Evolutionary conservation across 1,284 basidiomycete genomes (phyloP).

Genomic region (Tilletiaria anomala): DNA sequence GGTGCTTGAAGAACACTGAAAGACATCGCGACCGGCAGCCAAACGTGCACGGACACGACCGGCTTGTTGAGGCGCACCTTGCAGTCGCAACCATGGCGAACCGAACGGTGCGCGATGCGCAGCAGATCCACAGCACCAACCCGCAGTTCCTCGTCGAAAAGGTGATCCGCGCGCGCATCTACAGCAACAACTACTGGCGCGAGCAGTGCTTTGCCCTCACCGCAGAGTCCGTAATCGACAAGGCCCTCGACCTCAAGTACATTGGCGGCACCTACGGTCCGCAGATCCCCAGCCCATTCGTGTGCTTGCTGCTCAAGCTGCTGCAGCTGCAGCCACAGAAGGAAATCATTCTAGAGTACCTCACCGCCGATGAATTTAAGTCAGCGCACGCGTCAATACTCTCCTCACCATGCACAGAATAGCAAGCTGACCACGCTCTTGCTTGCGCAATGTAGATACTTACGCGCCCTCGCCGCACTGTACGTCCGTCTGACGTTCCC

Average conservation of each 20-base stretch:
- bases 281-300: slow-evolving; percentile 40
- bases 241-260: slow-evolving; percentile 62
- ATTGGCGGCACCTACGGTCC: slow-evolving; percentile 59
- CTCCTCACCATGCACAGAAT: background rate
- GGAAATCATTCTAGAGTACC: slow-evolving; percentile 85
- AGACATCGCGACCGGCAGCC: too few species aligned
- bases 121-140: slow-evolving; percentile 80
- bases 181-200: slow-evolving; percentile 92
- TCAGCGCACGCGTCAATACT: slow-evolving; percentile 42
- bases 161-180: slow-evolving; percentile 86
- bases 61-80: background rate
- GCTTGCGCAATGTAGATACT: slow-evolving; percentile 50
- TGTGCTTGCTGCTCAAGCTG: slow-evolving; percentile 85
- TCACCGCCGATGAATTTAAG: slow-evolving; percentile 95
- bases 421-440: background rate
- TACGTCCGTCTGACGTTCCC: slow-evolving; percentile 90
- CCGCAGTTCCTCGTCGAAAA: slow-evolving; percentile 84
- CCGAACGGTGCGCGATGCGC: slow-evolving; percentile 65
- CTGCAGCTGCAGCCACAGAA: slow-evolving; percentile 94
- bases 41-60: too few species aligned
- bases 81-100: slow-evolving; percentile 53
- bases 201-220: slow-evolving; percentile 47
- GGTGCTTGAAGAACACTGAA: too few species aligned
- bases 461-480: slow-evolving; percentile 80
- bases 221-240: slow-evolving; percentile 83